Conservation (phyloP, 2,329 filamentous ascomycete species). For the Clonostachys rosea region DNA sequence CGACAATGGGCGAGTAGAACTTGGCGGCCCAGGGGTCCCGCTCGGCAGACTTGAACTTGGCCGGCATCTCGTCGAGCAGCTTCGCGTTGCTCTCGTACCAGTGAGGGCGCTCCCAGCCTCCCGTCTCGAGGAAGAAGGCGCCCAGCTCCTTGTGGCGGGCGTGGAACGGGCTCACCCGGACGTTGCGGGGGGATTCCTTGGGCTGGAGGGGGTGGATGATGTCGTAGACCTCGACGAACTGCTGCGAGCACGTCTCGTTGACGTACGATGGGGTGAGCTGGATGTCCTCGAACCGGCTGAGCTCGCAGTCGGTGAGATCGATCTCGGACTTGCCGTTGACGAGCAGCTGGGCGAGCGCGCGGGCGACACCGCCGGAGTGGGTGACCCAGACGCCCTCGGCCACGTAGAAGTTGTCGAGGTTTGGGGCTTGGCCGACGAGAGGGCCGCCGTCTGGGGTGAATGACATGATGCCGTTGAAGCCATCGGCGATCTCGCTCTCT, state of each 20-base stretch:
- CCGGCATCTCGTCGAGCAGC: constrained; percentile 44
- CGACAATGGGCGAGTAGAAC: constrained; percentile 53
- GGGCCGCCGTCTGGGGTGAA: constrained; percentile 62
- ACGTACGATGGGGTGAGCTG: constrained; percentile 53
- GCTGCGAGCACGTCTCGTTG: constrained; percentile 53
- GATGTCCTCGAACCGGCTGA: constrained; percentile 56
- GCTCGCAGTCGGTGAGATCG: constrained; percentile 54
- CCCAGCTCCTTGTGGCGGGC: constrained; percentile 47
- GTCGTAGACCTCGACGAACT: constrained; percentile 62
- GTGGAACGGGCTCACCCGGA: constrained; percentile 56
- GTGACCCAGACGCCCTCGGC: constrained; percentile 66
- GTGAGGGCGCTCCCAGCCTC: constrained; percentile 58
- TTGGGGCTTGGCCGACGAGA: constrained; percentile 52
- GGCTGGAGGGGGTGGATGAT: constrained; percentile 58
- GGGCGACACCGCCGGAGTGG: constrained; percentile 58
- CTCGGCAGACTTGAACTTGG: constrained; percentile 47
- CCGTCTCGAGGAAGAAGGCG: constrained; percentile 53
- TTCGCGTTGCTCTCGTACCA: constrained; percentile 55
- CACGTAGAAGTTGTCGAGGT: constrained; percentile 57
- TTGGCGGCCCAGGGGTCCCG: constrained; percentile 54
- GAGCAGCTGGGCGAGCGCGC: constrained; percentile 53
- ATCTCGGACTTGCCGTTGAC: constrained; percentile 50
- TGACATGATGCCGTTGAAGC: constrained; percentile 63
- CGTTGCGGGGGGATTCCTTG: constrained; percentile 48
- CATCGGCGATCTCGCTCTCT: constrained; percentile 47